A percentile compares a stretch with the other conserved stretches of the same genome.
phyloP scores from a whole-genome alignment of 2,329 filamentous ascomycete genomes.

The Fusarium gaditjirri region DNA sequence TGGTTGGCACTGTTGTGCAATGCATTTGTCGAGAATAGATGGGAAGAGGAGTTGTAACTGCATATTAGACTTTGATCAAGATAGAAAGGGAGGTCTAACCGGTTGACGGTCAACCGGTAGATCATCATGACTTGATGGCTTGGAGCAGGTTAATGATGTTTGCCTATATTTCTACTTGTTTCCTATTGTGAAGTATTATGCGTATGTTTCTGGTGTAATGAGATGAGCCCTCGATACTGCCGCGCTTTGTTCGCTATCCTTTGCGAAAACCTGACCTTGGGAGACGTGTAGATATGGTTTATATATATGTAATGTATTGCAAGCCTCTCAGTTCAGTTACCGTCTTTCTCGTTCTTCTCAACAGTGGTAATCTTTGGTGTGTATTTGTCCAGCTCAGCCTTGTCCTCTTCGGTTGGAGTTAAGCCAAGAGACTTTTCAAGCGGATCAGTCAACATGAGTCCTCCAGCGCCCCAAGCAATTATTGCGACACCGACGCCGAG shows the following conservation, averaged over 20 bases:
- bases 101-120: constrained; percentile 44
- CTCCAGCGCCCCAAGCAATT: constrained; percentile 79
- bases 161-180: constrained; percentile 35
- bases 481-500: constrained; percentile 77
- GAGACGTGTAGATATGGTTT: background rate
- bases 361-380: constrained; percentile 72
- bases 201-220: background rate
- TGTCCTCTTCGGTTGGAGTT: constrained; percentile 78
- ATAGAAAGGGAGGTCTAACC: constrained; percentile 50
- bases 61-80: constrained; percentile 54
- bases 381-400: constrained; percentile 69
- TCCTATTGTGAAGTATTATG: constrained; percentile 16
- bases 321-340: background rate
- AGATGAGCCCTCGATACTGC: background rate
- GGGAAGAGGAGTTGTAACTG: constrained; percentile 51
- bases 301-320: background rate
- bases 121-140: constrained; percentile 50
- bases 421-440: constrained; percentile 80
- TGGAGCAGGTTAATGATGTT: constrained; percentile 51
- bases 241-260: background rate
- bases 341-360: constrained; percentile 53
- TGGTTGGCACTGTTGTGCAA: constrained; percentile 48
- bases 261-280: no score
- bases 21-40: constrained; percentile 54
- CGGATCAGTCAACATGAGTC: constrained; percentile 77